Evolutionary conservation across 192 early-diverging fungal genomes (phyloP), one percentile per base, ranked within the genome.

Genomic region (Entomortierella beljakovae): DNA sequence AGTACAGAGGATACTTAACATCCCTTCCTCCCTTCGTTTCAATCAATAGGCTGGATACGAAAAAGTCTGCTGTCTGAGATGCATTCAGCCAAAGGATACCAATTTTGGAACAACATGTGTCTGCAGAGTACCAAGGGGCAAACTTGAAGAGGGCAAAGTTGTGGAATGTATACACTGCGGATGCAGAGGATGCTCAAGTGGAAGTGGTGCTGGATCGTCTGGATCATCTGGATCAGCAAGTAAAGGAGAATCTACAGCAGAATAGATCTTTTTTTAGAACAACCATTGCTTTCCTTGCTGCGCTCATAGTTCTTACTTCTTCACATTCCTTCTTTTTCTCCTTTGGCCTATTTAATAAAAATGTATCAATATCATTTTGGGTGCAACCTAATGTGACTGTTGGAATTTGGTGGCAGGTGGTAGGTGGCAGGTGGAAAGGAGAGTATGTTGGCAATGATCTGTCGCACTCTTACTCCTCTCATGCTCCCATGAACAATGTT

Each of bases 21-120:
- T 28, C 29, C 28, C 20, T 23, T 57, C 20, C 43, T 31, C 23
- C 22, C 52, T 3, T 42, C 8, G 1, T 16, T 46, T 15, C 15
- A 3, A 16, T 50, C 35, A 16, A 6, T 83, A 94, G 91, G 87
- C 90, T 54, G 97, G 97, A 33, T 99, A 95, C 80, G 98, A 99
- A 79, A 96, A 97, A 71, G 87, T 99, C 37, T 99, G 98, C 73
- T 99, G 98, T 71, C 70, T 99, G 68, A 88, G 94, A 59, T 99
- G 98, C 77, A 97, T 99, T 65, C 98, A 99, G 68, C 92, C 96
- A 51, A 91, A 90, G 65, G 98, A 99, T 68, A 99, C 97, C 16
- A 98, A 97, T 81, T 98, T 94, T 86, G 96, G 97, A 29, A 99
- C 98, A 0, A 94, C 94, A 2, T 99, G 98, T 80, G 91, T 98